Percentiles rank a stretch among this genome's conserved stretches.
Conservation (phyloP, 2,329 filamentous ascomycete species). For the Aspergillus fijiensis region DNA sequence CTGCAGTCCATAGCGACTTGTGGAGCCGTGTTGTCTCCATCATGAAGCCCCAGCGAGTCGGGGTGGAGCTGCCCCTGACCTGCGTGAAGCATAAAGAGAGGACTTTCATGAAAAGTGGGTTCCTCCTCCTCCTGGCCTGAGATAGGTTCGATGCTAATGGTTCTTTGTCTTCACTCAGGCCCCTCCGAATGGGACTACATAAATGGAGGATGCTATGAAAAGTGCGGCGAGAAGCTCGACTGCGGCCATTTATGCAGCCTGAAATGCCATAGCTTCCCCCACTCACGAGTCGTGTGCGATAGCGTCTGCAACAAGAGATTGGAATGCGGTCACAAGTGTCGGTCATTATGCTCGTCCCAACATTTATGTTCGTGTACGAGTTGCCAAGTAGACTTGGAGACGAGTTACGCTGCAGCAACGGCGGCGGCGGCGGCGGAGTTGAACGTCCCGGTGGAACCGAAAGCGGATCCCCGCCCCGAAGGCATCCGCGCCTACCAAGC, state of each 20-base stretch:
- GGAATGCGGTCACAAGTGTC: conserved; percentile 42
- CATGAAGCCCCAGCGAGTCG: conserved; percentile 42
- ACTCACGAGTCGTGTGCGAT: conserved; percentile 39
- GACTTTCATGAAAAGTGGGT: conserved; percentile 50
- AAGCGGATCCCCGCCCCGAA: neutral
- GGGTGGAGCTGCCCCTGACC: conserved; percentile 58
- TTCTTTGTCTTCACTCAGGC: conserved; percentile 29
- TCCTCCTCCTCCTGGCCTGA: neutral
- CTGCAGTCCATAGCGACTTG: conserved; percentile 48
- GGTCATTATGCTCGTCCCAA: conserved; percentile 27
- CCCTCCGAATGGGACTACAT: conserved; percentile 55
- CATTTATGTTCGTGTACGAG: conserved; percentile 33
- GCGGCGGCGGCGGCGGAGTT: neutral
- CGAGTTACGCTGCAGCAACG: neutral
- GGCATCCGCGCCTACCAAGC: conserved; percentile 24
- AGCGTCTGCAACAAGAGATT: conserved; percentile 34
- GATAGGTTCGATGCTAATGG: neutral
- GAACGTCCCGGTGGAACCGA: neutral
- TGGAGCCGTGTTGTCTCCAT: conserved; percentile 54
- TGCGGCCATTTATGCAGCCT: conserved; percentile 57
- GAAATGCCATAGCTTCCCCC: conserved; percentile 52
- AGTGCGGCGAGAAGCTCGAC: conserved; percentile 45
- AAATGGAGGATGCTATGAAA: conserved; percentile 53
- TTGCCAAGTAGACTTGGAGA: conserved; percentile 14
- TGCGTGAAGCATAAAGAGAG: conserved; percentile 61